Evolutionary conservation across 2,329 filamentous ascomycete genomes (phyloP).

Genomic region (Xylariomycetidae sp.): DNA sequence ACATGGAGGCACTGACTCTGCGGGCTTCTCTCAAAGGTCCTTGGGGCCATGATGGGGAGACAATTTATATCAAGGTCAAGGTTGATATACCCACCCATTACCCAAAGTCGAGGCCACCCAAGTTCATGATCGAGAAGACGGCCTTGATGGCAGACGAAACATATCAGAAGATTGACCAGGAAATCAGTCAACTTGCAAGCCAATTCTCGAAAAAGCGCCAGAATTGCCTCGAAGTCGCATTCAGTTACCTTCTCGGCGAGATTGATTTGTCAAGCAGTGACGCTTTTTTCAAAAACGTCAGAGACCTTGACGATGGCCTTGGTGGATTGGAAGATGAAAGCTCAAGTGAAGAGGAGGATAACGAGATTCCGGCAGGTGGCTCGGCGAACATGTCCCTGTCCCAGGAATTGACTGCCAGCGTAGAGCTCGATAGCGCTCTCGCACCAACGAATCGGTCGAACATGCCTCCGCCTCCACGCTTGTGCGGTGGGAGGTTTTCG

Average conservation of each 20-base stretch:
- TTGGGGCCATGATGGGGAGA: slow-evolving; percentile 51
- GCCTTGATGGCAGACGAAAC: slow-evolving; percentile 54
- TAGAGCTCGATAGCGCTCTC: slow-evolving; percentile 47
- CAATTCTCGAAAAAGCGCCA: slow-evolving; percentile 51
- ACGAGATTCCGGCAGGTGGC: slow-evolving; percentile 44
- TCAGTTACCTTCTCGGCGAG: slow-evolving; percentile 59
- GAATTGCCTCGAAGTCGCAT: slow-evolving; percentile 56
- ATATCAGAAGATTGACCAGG: slow-evolving; percentile 45
- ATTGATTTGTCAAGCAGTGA: slow-evolving; percentile 55
- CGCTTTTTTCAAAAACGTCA: slow-evolving; percentile 56
- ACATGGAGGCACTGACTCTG: slow-evolving; percentile 54
- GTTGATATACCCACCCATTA: slow-evolving; percentile 55
- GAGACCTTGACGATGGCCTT: slow-evolving; percentile 54
- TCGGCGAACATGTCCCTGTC: slow-evolving; percentile 60
- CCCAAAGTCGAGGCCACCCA: slow-evolving; percentile 50
- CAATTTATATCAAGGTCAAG: slow-evolving; percentile 57
- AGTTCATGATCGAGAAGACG: slow-evolving; percentile 55
- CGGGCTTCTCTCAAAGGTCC: slow-evolving; percentile 59
- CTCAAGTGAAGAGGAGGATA: slow-evolving; percentile 77
- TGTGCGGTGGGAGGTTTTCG: slow-evolving; percentile 56
- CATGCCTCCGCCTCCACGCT: slow-evolving; percentile 50
- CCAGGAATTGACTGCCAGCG: slow-evolving; percentile 51
- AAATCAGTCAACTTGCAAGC: slow-evolving; percentile 50
- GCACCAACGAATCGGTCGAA: slow-evolving; percentile 44
- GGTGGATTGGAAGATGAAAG: slow-evolving; percentile 64